phyloP scores from a whole-genome alignment of 345 rosid genomes.

The Brassica juncea region DNA sequence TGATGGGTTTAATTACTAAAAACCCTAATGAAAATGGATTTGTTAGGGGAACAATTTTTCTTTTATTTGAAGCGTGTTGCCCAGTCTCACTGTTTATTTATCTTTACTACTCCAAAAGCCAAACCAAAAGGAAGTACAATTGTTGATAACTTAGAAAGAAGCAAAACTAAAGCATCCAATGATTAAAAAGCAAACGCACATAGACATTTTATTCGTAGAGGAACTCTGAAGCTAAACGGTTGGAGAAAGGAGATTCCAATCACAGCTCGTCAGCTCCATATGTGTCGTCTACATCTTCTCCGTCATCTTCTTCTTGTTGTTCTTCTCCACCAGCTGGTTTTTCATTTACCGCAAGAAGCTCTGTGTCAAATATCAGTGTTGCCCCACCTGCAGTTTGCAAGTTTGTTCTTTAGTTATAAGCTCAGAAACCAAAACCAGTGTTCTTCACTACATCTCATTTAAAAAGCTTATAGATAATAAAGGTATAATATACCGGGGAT shows the following conservation, averaged over 20 bases:
- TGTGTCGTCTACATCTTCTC: not conserved
- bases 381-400: constrained; percentile 75
- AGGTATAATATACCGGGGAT: constrained; percentile 88
- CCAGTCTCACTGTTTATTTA: not conserved
- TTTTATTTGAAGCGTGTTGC: not conserved
- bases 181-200: not conserved
- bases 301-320: constrained; percentile 27
- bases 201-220: not conserved
- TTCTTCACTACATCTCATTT: not conserved
- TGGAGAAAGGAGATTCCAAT: not conserved
- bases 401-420: not conserved
- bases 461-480: not conserved
- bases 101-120: not conserved
- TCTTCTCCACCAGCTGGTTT: constrained; percentile 51
- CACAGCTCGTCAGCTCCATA: constrained; percentile 33
- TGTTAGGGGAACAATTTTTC: not conserved
- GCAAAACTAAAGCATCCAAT: constrained; percentile 6
- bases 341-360: constrained; percentile 82
- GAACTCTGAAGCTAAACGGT: not conserved
- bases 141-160: not conserved
- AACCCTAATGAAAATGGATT: too few relatives aligned
- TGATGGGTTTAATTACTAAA: too few relatives aligned
- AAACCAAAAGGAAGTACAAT: not conserved
- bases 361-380: constrained; percentile 82
- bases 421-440: not conserved